phyloP scores from a whole-genome alignment of 2,329 filamentous ascomycete genomes.

The Phyllosticta capitalensis region DNA sequence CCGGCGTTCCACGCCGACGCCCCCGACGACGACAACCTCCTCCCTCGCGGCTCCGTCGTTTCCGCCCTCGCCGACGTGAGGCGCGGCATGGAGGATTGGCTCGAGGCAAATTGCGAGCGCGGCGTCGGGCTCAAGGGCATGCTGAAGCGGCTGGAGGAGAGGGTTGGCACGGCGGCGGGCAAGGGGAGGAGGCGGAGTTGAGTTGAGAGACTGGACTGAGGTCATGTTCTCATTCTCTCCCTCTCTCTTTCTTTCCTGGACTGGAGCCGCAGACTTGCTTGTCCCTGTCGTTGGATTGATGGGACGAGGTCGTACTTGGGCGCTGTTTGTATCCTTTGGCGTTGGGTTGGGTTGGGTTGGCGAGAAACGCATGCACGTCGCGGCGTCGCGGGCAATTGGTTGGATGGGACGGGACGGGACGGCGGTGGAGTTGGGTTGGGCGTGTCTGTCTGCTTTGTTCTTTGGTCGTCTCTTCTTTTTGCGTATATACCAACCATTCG shows the following conservation, averaged over 20 bases:
- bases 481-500: too few species aligned
- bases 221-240: not conserved
- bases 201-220: not conserved
- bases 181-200: conserved; percentile 34
- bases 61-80: conserved; percentile 42
- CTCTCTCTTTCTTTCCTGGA: not conserved
- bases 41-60: not conserved
- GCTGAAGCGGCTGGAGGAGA: conserved; percentile 53
- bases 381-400: too few species aligned
- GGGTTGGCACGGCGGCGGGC: conserved; percentile 36
- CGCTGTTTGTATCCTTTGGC: too few species aligned
- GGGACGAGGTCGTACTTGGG: too few species aligned
- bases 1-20: conserved; percentile 47
- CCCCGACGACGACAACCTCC: not conserved
- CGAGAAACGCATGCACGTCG: too few species aligned
- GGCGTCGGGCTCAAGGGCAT: conserved; percentile 52
- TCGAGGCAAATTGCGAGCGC: conserved; percentile 72
- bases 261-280: too few species aligned
- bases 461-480: too few species aligned
- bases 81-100: conserved; percentile 74
- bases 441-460: too few species aligned
- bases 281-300: too few species aligned
- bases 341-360: too few species aligned
- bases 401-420: too few species aligned
- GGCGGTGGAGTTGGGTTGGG: too few species aligned